Evolutionary conservation across 1,284 basidiomycete species (phyloP).

Genomic region (Microbotryum scabiosae): DNA sequence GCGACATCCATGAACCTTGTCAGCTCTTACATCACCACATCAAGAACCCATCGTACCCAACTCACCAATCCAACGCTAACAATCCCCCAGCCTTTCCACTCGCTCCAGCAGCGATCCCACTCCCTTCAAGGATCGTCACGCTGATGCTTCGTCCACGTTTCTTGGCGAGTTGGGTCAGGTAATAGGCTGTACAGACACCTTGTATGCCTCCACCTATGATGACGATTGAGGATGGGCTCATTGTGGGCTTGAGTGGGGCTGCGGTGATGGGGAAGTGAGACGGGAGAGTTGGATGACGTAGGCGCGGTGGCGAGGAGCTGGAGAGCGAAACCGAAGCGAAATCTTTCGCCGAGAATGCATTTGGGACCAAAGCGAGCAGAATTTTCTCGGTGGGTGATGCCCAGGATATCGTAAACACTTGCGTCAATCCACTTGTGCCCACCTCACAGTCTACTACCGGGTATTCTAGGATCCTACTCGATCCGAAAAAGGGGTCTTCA

Average conservation of each 20-base stretch:
- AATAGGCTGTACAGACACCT: constrained; percentile 75
- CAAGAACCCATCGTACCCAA: too few relatives aligned
- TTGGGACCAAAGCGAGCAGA: too few relatives aligned
- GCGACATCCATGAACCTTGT: too few relatives aligned
- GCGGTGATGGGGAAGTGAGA: too few relatives aligned
- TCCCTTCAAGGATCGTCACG: constrained; percentile 64
- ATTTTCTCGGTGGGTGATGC: too few relatives aligned
- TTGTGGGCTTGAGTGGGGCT: too few relatives aligned
- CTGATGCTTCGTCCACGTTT: constrained; percentile 11
- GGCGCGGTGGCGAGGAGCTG: neutral
- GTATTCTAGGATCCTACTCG: too few relatives aligned
- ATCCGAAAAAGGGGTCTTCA: too few relatives aligned
- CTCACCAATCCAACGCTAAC: constrained; percentile 72
- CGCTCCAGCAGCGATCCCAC: constrained; percentile 53
- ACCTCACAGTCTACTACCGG: too few relatives aligned
- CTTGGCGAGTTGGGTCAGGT: constrained; percentile 44
- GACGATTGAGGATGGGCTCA: constrained; percentile 25
- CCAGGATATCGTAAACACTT: too few relatives aligned
- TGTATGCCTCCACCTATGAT: constrained; percentile 56
- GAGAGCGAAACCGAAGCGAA: neutral
- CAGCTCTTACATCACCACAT: too few relatives aligned
- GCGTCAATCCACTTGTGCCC: too few relatives aligned
- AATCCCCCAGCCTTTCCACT: constrained; percentile 87
- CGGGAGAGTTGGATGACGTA: constrained; percentile 2
- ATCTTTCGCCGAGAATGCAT: neutral